These are phyloP conservation scores for Trichoderma parareesei DNA, from an alignment of 495 filamentous ascomycete genomes.

Conservation along the genomic window DNA sequence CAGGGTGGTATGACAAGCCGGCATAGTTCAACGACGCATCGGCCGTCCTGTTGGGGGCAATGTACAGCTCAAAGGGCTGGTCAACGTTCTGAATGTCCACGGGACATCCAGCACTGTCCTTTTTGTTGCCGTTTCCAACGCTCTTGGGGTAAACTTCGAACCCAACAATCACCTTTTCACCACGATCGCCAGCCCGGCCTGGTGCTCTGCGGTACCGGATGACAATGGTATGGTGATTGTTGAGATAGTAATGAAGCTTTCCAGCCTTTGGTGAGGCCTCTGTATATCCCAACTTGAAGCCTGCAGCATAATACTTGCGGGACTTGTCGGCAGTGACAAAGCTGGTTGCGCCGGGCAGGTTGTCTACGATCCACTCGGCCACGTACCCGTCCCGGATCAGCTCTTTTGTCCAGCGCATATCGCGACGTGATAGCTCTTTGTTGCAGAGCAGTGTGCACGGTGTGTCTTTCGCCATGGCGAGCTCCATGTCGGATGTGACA, in stretches of 20 bases:
- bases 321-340: constrained; percentile 87
- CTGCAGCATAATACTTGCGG: constrained; percentile 86
- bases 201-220: constrained; percentile 75
- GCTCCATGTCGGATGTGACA: constrained; percentile 78
- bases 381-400: constrained; percentile 80
- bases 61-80: constrained; percentile 58
- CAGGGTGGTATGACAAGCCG: constrained; percentile 50
- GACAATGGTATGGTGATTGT: constrained; percentile 87
- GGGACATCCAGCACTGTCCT: constrained; percentile 54
- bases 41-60: constrained; percentile 50
- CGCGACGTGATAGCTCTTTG: constrained; percentile 52
- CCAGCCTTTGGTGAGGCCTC: constrained; percentile 55
- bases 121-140: constrained; percentile 54
- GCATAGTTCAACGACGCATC: constrained; percentile 48
- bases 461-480: constrained; percentile 72
- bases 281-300: constrained; percentile 86
- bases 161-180: constrained; percentile 77
- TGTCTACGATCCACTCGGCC: constrained; percentile 94
- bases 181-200: constrained; percentile 55
- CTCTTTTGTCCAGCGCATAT: constrained; percentile 62
- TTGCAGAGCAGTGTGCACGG: constrained; percentile 72
- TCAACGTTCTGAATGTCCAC: constrained; percentile 53
- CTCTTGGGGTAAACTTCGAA: constrained; percentile 94
- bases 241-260: constrained; percentile 65
- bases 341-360: constrained; percentile 84